Conservation (phyloP, 2,329 filamentous ascomycete species). For the Phaeosphaeriaceae sp. region DNA sequence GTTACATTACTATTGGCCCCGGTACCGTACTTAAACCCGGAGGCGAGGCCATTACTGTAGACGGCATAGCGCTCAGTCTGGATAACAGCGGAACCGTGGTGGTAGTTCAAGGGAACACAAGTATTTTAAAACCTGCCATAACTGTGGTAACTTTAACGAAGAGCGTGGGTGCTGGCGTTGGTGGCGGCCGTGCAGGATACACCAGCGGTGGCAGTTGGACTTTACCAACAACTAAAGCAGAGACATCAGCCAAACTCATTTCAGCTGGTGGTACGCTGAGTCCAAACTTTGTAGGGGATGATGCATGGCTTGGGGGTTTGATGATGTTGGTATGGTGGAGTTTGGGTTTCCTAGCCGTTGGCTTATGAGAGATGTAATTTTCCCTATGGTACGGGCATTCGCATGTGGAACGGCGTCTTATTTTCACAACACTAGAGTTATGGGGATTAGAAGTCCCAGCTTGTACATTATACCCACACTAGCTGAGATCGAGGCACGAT, state of each 20-base stretch:
- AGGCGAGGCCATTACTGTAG: slow-evolving; percentile 42
- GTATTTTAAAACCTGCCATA: slow-evolving; percentile 24
- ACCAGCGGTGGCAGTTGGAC: slow-evolving; percentile 4
- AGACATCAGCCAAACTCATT: slow-evolving; percentile 1
- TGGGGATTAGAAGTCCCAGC: background rate
- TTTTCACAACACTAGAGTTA: background rate
- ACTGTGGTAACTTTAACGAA: slow-evolving; percentile 28
- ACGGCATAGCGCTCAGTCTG: slow-evolving; percentile 43
- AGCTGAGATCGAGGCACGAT: too few species aligned
- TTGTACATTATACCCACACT: too few species aligned
- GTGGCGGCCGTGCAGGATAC: slow-evolving; percentile 1
- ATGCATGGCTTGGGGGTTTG: background rate
- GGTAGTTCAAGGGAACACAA: slow-evolving; percentile 34
- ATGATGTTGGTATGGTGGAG: slow-evolving; percentile 2
- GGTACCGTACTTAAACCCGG: slow-evolving; percentile 48
- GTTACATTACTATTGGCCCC: slow-evolving; percentile 49
- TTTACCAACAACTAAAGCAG: background rate
- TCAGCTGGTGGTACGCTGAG: slow-evolving; percentile 1
- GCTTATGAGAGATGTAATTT: background rate
- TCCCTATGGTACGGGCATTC: background rate
- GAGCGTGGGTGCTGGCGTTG: slow-evolving; percentile 4
- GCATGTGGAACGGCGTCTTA: background rate
- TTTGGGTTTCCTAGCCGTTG: slow-evolving; percentile 2
- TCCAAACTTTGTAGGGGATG: background rate
- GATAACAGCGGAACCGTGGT: slow-evolving; percentile 34